A percentile compares a stretch with the other conserved stretches of the same genome.
These are phyloP conservation scores for Orobanche coerulescens DNA, from an alignment of 257 asterid genomes.

Conservation along the genomic window DNA sequence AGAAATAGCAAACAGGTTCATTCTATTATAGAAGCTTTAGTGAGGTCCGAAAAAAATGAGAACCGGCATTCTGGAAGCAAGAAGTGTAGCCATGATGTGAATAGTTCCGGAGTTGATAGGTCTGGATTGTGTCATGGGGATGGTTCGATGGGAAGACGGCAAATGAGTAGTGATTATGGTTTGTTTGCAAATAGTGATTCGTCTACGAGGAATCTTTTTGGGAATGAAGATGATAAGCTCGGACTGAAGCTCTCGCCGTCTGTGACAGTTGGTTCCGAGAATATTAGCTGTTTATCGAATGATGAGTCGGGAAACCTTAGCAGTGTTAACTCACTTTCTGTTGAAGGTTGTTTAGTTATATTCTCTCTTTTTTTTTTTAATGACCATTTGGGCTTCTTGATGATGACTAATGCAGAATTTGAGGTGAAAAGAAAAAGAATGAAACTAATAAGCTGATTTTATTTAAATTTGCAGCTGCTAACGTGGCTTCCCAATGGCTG, in stretches of 20 bases:
- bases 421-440: neutral
- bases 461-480: slow-evolving; percentile 59
- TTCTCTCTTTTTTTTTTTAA: neutral
- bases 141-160: slow-evolving; percentile 30
- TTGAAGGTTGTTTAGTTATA: slow-evolving; percentile 42
- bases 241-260: slow-evolving; percentile 52
- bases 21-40: slow-evolving; percentile 76
- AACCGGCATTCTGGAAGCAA: slow-evolving; percentile 30
- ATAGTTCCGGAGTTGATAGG: slow-evolving; percentile 15
- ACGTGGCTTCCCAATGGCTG: slow-evolving; percentile 93
- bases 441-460: slow-evolving; percentile 13
- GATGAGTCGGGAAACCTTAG: slow-evolving; percentile 52
- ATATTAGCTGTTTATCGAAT: slow-evolving; percentile 49
- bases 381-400: slow-evolving; percentile 6
- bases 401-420: neutral
- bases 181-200: slow-evolving; percentile 34
- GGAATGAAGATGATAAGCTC: slow-evolving; percentile 41
- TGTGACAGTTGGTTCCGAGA: slow-evolving; percentile 35
- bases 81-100: slow-evolving; percentile 28
- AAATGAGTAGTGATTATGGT: slow-evolving; percentile 26
- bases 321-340: slow-evolving; percentile 65
- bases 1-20: slow-evolving; percentile 88
- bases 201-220: slow-evolving; percentile 25
- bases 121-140: slow-evolving; percentile 21
- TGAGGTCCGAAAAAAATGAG: slow-evolving; percentile 55